A percentile compares a stretch with the other conserved stretches of the same genome.
Evolutionary conservation across 192 early-diverging fungal species (phyloP).

Genomic region (Coemansia sp.): DNA sequence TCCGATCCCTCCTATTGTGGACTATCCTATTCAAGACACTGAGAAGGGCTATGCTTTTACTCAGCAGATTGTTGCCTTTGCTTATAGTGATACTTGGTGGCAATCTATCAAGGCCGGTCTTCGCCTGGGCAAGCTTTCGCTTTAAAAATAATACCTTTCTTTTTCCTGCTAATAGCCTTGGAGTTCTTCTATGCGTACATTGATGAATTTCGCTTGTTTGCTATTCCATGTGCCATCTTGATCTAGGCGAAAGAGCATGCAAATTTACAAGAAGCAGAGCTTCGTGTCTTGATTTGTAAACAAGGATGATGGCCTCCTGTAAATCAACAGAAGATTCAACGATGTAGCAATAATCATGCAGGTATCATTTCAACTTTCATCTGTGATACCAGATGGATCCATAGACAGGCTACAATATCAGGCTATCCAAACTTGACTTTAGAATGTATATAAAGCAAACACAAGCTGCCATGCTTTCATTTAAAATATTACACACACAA

Average conservation of each 20-base stretch:
- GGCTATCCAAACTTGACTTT: neutral
- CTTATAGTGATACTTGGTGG: constrained; percentile 54
- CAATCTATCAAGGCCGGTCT: constrained; percentile 56
- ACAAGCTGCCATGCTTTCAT: neutral
- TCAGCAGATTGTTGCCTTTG: constrained; percentile 56
- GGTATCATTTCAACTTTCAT: neutral
- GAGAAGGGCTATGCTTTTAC: constrained; percentile 59
- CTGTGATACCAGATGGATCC: neutral
- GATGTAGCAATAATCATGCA: neutral
- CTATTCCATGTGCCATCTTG: neutral
- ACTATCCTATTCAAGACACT: constrained; percentile 67
- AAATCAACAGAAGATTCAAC: neutral
- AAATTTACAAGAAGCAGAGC: neutral
- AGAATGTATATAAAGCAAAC: neutral
- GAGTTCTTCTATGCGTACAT: neutral
- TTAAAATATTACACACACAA: neutral
- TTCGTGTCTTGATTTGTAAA: neutral
- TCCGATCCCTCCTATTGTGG: constrained; percentile 69
- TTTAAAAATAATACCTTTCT: constrained; percentile 12
- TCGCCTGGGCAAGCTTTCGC: constrained; percentile 54
- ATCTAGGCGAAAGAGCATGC: neutral
- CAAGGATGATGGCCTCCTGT: neutral
- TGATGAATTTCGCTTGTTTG: neutral
- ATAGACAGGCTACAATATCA: neutral
- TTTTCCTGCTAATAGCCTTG: neutral